Evolutionary conservation across 805 yeast genomes (phyloP).

Genomic region (Kuraishia piskuri): DNA sequence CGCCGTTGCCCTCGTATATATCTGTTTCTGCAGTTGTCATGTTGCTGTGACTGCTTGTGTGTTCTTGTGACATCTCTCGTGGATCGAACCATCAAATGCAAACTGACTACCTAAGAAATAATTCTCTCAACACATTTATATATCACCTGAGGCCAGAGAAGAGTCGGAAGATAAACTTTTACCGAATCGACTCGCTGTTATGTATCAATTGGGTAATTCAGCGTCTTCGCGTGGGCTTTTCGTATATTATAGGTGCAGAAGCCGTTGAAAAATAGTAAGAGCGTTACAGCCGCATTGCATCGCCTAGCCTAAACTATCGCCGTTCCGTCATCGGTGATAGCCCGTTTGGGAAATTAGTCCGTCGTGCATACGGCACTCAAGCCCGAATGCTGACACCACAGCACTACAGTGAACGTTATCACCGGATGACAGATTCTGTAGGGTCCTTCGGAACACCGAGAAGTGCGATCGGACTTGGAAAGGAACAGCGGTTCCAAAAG

Average conservation of each 20-base stretch:
- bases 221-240: neutral
- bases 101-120: no score
- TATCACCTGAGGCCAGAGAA: neutral
- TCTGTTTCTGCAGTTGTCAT: neutral
- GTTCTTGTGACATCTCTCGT: neutral
- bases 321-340: neutral
- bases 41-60: neutral
- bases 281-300: neutral
- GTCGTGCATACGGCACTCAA: neutral
- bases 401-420: no score
- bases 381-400: neutral
- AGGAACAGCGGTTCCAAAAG: no score
- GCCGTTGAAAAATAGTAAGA: neutral
- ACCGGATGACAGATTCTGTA: no score
- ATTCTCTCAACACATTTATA: neutral
- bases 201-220: neutral
- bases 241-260: neutral
- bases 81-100: no score
- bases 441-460: no score
- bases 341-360: neutral
- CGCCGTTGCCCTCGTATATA: neutral
- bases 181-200: neutral
- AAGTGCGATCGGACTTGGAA: no score
- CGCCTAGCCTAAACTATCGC: neutral
- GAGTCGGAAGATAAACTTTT: neutral